Evolutionary conservation across 108 stramenopile species (phyloP).

Genomic region (Fragilariopsis cylindrus): DNA sequence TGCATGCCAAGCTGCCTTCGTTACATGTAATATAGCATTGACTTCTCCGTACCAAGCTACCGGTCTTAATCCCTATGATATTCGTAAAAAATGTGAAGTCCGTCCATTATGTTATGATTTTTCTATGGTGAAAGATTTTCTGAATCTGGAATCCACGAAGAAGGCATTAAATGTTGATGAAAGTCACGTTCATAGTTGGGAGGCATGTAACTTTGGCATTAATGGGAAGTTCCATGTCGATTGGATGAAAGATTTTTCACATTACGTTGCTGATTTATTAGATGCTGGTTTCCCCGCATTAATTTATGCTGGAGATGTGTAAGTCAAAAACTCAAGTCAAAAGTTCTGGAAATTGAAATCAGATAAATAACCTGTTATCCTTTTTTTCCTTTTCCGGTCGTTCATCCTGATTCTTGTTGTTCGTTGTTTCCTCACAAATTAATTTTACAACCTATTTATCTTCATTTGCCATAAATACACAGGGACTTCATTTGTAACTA

Average conservation of each 20-base stretch:
- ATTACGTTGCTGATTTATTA: conserved; percentile 80
- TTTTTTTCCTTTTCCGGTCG: too few relatives aligned
- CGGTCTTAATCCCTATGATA: conserved; percentile 95
- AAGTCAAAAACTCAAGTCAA: too few relatives aligned
- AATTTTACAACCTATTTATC: too few relatives aligned
- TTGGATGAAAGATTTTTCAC: conserved; percentile 91
- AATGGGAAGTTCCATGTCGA: conserved; percentile 87
- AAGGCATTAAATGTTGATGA: conserved; percentile 75
- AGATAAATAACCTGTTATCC: too few relatives aligned
- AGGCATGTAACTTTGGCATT: conserved; percentile 85
- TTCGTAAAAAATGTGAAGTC: conserved; percentile 77
- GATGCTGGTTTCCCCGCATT: conserved; percentile 79
- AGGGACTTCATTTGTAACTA: conserved; percentile 97
- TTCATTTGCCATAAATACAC: too few relatives aligned
- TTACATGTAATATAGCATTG: conserved; percentile 74
- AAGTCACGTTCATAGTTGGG: conserved; percentile 63
- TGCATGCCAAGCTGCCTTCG: conserved; percentile 81
- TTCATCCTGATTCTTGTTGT: too few relatives aligned
- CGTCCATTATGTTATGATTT: conserved; percentile 96
- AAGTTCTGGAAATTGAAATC: too few relatives aligned
- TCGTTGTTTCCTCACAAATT: too few relatives aligned
- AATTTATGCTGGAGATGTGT: conserved; percentile 94
- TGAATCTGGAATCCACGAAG: conserved; percentile 79
- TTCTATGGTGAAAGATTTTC: conserved; percentile 74
- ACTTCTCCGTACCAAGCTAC: conserved; percentile 86